These are phyloP conservation scores for Daedalea quercina DNA, from an alignment of 768 basidiomycete genomes.

Conservation along the genomic window DNA sequence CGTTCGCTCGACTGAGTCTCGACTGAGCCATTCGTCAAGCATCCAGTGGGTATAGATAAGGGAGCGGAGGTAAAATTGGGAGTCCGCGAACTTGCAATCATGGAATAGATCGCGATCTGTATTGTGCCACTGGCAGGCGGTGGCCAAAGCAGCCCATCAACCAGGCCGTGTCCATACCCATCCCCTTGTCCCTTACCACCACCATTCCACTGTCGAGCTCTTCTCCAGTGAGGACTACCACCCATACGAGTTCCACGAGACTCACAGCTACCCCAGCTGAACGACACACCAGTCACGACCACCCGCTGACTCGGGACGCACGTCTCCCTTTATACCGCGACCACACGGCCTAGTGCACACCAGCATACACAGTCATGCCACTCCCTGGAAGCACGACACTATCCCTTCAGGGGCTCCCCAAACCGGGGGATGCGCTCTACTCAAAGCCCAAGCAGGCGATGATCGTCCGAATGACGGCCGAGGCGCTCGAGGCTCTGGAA, in stretches of 20 bases:
- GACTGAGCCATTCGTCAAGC: too few relatives aligned
- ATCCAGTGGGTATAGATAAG: not conserved
- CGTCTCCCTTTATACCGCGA: not conserved
- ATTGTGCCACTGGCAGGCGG: not conserved
- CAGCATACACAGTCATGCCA: constrained; percentile 41
- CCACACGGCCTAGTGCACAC: not conserved
- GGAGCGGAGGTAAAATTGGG: not conserved
- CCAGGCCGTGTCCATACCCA: not conserved
- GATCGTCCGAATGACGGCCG: constrained; percentile 68
- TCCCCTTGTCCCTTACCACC: not conserved
- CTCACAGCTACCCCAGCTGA: not conserved
- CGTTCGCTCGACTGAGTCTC: too few relatives aligned
- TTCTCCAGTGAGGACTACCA: not conserved
- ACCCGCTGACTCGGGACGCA: not conserved
- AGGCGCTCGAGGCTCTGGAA: constrained; percentile 63
- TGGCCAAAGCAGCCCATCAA: not conserved
- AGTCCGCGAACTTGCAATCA: not conserved
- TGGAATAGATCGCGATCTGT: not conserved
- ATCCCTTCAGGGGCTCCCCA: constrained; percentile 51
- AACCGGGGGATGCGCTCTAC: constrained; percentile 47
- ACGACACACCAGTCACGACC: not conserved
- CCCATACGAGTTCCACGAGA: not conserved
- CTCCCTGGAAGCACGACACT: constrained; percentile 50
- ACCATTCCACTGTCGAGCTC: not conserved
- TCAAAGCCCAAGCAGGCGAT: constrained; percentile 67